phyloP scores from a whole-genome alignment of 202 grass and related monocot genomes.

The Hordeum pubiflorum region DNA sequence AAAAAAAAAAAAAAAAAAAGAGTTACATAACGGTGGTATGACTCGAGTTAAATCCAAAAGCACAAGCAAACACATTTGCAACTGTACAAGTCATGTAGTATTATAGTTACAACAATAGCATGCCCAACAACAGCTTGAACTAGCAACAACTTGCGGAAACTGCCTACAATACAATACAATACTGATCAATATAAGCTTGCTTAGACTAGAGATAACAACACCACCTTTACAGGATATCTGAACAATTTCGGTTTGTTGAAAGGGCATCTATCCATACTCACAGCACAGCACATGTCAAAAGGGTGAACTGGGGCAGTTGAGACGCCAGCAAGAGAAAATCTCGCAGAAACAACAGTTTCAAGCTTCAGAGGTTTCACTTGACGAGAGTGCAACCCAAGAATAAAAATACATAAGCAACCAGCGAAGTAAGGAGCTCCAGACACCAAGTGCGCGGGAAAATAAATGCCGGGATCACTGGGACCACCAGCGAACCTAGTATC shows the following conservation, averaged over 20 bases:
- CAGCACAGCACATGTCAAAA: not conserved
- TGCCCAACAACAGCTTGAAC: not conserved
- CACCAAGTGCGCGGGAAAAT: slow-evolving; percentile 61
- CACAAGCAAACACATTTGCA: not conserved
- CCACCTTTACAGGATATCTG: not conserved
- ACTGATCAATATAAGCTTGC: not conserved
- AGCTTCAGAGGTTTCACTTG: slow-evolving; percentile 35
- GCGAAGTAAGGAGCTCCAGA: slow-evolving; percentile 66
- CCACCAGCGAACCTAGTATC: slow-evolving; percentile 56
- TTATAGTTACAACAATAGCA: not conserved
- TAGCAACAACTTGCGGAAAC: not conserved
- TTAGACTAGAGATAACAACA: not conserved
- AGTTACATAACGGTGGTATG: too few species aligned
- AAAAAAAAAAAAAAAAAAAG: too few species aligned
- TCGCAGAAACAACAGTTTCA: not conserved
- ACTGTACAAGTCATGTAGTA: not conserved
- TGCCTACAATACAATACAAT: too few species aligned
- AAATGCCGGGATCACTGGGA: slow-evolving; percentile 51
- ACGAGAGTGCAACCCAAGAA: slow-evolving; percentile 66
- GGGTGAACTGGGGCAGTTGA: not conserved
- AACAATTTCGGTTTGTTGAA: not conserved
- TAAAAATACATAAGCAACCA: slow-evolving; percentile 64
- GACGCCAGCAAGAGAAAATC: not conserved
- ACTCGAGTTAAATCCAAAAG: not conserved
- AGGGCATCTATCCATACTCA: not conserved